Conservation (phyloP, 192 early-diverging fungal genomes). For the Entomortierella beljakovae region DNA sequence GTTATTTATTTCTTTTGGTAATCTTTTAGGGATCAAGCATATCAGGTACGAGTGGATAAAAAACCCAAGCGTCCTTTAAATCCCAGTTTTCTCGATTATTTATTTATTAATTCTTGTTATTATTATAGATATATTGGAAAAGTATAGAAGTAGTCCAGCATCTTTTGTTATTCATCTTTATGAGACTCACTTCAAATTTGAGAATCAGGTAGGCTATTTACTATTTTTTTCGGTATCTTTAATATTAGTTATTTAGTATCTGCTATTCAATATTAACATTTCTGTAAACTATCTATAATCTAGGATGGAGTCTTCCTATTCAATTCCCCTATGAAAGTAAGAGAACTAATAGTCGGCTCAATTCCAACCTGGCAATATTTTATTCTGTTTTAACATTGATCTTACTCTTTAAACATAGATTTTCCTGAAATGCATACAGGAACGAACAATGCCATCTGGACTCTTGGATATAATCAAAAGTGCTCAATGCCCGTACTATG, state of each 20-base stretch:
- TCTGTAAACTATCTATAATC: background rate
- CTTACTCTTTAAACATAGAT: conserved; percentile 39
- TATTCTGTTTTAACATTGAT: background rate
- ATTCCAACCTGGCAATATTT: background rate
- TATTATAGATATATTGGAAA: conserved; percentile 56
- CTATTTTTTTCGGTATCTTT: background rate
- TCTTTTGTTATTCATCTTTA: conserved; percentile 76
- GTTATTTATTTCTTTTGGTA: background rate
- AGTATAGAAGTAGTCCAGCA: conserved; percentile 62
- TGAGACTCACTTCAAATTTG: conserved; percentile 81
- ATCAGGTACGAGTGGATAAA: background rate
- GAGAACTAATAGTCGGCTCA: background rate
- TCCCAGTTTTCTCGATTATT: background rate
- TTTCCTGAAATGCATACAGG: conserved; percentile 62
- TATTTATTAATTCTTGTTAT: background rate
- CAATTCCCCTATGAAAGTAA: conserved; percentile 67
- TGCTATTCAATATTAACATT: background rate
- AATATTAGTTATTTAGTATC: background rate
- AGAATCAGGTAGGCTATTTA: conserved; percentile 57
- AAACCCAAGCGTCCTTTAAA: background rate
- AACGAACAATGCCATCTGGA: conserved; percentile 68
- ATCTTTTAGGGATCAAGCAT: background rate
- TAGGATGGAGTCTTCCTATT: conserved; percentile 67
- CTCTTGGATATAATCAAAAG: conserved; percentile 75
- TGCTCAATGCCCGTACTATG: conserved; percentile 65